Evolutionary conservation across 306 rosid species (phyloP), one percentile per base, ranked within the genome.

Genomic region (Vachellia pachyceras): DNA sequence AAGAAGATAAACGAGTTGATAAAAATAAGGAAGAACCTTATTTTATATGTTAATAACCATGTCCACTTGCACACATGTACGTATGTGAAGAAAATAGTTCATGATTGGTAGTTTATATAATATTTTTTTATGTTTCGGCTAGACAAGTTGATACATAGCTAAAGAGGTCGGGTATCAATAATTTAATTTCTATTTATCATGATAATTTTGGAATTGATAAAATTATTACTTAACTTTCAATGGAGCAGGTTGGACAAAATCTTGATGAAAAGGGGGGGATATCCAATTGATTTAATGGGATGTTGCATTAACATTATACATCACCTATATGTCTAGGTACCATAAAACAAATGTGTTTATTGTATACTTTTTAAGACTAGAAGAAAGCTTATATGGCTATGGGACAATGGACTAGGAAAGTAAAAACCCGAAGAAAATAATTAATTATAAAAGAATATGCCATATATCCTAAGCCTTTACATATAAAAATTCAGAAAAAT

Each of bases 201-300:
- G 11, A 3, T 36, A 13, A 12, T 15, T 33, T 3, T 20, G 11
- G 45, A 13, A 52, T 69, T 57, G 69, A n/a, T 70, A 20, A 40
- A 41, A 13, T 23, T n/a, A 8, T 23, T n/a, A 57, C 10, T 72
- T 47, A 77, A 25, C 13, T 60, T 29, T 37, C 29, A 20, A 50
- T 15, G 39, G 58, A 23, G 29, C 65, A 78, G 25, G 40, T 42
- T n/a, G n/a, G n/a, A 73, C 76, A 83, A 65, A 78, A 78, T 72
- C 76, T 73, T 36, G 29, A 14, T 17, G 1, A 72, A 29, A 60
- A 3, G 68, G 17, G 7, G 39, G 66, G 75, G 75, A 14, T 33
- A 65, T 52, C 54, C 35, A 10, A 58, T 58, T 58, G 23, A 22
- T 58, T 58, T 58, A 23, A 46, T 11, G 1, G 15, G 18, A 1